Conservation (phyloP, 176 grass and related monocot species). For the Eragrostis nindensis region DNA sequence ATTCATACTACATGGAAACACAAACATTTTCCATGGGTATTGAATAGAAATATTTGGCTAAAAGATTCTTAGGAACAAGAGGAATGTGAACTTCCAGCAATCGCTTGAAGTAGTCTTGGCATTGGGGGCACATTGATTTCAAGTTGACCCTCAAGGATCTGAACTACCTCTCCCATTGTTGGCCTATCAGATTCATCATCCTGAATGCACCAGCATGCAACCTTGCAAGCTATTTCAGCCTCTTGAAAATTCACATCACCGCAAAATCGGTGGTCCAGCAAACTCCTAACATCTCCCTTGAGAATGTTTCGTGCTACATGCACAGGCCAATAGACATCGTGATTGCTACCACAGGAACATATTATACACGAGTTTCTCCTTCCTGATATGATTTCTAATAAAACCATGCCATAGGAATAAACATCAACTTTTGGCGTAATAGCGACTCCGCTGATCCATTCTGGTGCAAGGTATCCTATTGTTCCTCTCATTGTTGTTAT, state of each 20-base stretch:
- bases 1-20: no score
- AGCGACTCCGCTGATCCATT: conserved; percentile 9
- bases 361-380: not conserved
- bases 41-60: not conserved
- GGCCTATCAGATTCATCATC: not conserved
- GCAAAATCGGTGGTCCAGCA: not conserved
- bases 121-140: not conserved
- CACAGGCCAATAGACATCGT: not conserved
- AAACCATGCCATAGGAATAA: conserved; percentile 16
- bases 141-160: conserved; percentile 3
- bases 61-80: not conserved
- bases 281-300: not conserved
- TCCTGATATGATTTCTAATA: conserved; percentile 12
- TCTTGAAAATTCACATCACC: not conserved
- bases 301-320: not conserved
- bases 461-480: conserved; percentile 28
- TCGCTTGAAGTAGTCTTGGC: conserved; percentile 1
- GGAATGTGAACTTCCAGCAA: not conserved
- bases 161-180: conserved; percentile 8
- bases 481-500: conserved; percentile 18
- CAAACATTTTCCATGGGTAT: not conserved
- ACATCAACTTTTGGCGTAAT: conserved; percentile 30
- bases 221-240: not conserved
- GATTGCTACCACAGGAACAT: not conserved
- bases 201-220: conserved; percentile 34